A percentile compares a stretch with the other conserved stretches of the same genome.
Evolutionary conservation across 768 basidiomycete genomes (phyloP).

Genomic region (Podaxis pistillaris): DNA sequence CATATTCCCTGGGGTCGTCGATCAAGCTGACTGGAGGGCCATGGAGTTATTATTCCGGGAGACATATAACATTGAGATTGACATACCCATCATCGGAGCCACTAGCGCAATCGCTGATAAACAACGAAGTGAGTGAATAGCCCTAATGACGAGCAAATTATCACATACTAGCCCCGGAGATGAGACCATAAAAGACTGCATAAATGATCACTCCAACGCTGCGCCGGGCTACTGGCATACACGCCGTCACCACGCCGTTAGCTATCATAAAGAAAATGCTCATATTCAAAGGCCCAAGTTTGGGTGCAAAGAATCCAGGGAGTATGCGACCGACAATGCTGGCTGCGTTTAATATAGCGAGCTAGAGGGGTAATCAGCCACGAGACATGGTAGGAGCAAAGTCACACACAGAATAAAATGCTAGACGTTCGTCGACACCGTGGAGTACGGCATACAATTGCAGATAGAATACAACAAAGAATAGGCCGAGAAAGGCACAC

Average conservation of each 20-base stretch:
- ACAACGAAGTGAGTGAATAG: conserved; percentile 4
- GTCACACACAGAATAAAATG: conserved; percentile 46
- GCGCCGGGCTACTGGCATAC: conserved; percentile 37
- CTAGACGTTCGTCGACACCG: conserved; percentile 36
- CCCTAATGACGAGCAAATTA: neutral
- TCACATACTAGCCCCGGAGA: conserved; percentile 38
- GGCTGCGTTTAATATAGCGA: conserved; percentile 54
- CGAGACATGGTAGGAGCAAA: neutral
- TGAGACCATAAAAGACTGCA: conserved; percentile 44
- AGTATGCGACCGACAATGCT: conserved; percentile 50
- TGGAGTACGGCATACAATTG: conserved; percentile 48
- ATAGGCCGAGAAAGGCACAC: conserved; percentile 35
- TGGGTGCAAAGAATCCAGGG: conserved; percentile 40
- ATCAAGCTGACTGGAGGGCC: conserved; percentile 30
- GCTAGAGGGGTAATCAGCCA: conserved; percentile 23
- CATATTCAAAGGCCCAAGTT: conserved; percentile 43
- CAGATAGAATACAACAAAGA: conserved; percentile 48
- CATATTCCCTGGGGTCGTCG: conserved; percentile 41
- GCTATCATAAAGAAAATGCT: conserved; percentile 31
- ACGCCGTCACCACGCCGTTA: conserved; percentile 37
- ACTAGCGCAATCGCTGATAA: conserved; percentile 24
- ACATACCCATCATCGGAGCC: conserved; percentile 30
- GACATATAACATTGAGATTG: neutral
- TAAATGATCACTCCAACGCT: conserved; percentile 35
- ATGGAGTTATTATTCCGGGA: neutral